Evolutionary conservation across 2,329 filamentous ascomycete genomes (phyloP).

Genomic region (Penicillium sclerotigenum): DNA sequence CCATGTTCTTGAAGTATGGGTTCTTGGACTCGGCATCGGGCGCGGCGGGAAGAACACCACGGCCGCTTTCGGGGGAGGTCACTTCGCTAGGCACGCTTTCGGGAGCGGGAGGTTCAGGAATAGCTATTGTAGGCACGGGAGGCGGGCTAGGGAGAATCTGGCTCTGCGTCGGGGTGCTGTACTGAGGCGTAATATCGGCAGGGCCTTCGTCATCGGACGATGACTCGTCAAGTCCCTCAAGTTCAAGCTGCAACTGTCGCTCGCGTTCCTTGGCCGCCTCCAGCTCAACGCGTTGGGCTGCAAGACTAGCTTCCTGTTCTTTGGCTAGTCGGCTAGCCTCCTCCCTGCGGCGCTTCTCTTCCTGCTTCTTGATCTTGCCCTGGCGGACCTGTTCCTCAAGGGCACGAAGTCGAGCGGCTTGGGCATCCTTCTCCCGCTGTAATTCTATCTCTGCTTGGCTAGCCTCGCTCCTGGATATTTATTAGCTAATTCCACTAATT

Average conservation of each 20-base stretch:
- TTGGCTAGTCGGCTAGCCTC: slow-evolving; percentile 81
- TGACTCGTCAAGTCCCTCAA: slow-evolving; percentile 73
- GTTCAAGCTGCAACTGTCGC: slow-evolving; percentile 80
- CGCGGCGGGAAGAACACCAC: slow-evolving; percentile 52
- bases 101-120: slow-evolving; percentile 32
- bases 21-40: slow-evolving; percentile 80
- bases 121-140: slow-evolving; percentile 29
- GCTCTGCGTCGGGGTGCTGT: slow-evolving; percentile 58
- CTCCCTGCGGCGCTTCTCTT: slow-evolving; percentile 91
- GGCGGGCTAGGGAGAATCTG: slow-evolving; percentile 48
- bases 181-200: slow-evolving; percentile 63
- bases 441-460: slow-evolving; percentile 76
- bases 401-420: slow-evolving; percentile 77
- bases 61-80: slow-evolving; percentile 49
- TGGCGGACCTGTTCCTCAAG: slow-evolving; percentile 91
- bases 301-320: slow-evolving; percentile 81
- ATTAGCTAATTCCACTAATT: slow-evolving; percentile 7
- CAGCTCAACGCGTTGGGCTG: slow-evolving; percentile 82
- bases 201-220: slow-evolving; percentile 79
- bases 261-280: slow-evolving; percentile 88
- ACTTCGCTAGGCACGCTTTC: slow-evolving; percentile 52
- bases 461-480: slow-evolving; percentile 62
- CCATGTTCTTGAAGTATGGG: slow-evolving; percentile 89
- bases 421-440: slow-evolving; percentile 72
- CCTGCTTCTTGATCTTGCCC: slow-evolving; percentile 92